Evolutionary conservation across 306 rosid genomes (phyloP).

Genomic region (Purshia tridentata): DNA sequence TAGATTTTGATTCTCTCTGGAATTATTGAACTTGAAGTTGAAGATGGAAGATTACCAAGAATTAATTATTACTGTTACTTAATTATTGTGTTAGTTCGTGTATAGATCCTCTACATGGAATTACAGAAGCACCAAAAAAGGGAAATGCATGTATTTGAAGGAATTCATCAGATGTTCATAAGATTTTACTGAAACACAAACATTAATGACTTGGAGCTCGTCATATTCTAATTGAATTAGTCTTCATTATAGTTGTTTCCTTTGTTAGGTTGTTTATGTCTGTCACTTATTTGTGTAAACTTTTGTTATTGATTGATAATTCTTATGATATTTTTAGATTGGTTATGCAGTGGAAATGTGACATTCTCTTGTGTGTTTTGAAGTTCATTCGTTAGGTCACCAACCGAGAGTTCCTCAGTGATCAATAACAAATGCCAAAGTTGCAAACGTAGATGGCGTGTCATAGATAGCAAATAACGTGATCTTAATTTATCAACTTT

Average conservation of each 20-base stretch:
- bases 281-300: background rate
- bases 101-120: constrained; percentile 1
- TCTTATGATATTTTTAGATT: constrained; percentile 20
- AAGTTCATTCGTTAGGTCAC: constrained; percentile 31
- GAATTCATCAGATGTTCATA: background rate
- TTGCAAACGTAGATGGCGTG: background rate
- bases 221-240: constrained; percentile 7
- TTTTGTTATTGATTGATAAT: constrained; percentile 12
- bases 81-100: background rate
- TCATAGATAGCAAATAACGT: background rate
- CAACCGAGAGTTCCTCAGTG: constrained; percentile 31
- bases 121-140: background rate
- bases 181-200: constrained; percentile 22
- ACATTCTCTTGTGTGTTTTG: constrained; percentile 7
- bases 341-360: constrained; percentile 20
- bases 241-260: background rate
- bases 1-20: constrained; percentile 53
- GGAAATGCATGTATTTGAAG: background rate
- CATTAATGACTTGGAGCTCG: constrained; percentile 10
- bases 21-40: constrained; percentile 31
- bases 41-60: constrained; percentile 9
- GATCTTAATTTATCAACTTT: background rate
- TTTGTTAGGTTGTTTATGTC: background rate
- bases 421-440: constrained; percentile 22
- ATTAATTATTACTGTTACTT: background rate